Conservation (phyloP, 2,329 filamentous ascomycete genomes). For the Ophiostoma novo-ulmi region DNA sequence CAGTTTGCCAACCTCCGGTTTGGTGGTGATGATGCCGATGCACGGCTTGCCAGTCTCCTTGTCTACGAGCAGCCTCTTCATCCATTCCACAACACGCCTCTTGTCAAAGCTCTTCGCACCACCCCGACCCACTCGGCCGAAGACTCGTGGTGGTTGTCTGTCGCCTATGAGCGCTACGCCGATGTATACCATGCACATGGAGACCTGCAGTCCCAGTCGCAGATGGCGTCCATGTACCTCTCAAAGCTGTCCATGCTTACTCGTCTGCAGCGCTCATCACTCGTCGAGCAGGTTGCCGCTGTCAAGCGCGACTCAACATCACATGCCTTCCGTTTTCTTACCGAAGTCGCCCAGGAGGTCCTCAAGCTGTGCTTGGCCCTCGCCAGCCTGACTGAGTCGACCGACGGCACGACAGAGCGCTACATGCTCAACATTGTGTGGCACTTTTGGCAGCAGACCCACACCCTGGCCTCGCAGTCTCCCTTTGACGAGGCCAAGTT, state of each 20-base stretch:
- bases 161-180: slow-evolving; percentile 48
- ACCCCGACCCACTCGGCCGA: neutral
- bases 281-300: slow-evolving; percentile 49
- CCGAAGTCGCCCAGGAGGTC: slow-evolving; percentile 39
- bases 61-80: slow-evolving; percentile 47
- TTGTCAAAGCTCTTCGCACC: slow-evolving; percentile 43
- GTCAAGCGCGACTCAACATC: slow-evolving; percentile 59
- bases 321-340: slow-evolving; percentile 48
- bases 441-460: slow-evolving; percentile 53
- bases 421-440: slow-evolving; percentile 39
- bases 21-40: neutral
- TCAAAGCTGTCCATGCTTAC: slow-evolving; percentile 52
- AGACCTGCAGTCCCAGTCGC: slow-evolving; percentile 40
- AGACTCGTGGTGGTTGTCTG: slow-evolving; percentile 44
- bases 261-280: slow-evolving; percentile 55
- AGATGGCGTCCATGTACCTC: slow-evolving; percentile 37
- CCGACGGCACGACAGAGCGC: slow-evolving; percentile 20
- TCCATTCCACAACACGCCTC: slow-evolving; percentile 52
- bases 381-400: neutral
- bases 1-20: neutral
- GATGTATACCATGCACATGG: slow-evolving; percentile 42
- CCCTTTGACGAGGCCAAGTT: slow-evolving; percentile 59
- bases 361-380: slow-evolving; percentile 15
- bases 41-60: neutral
- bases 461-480: slow-evolving; percentile 41